Conservation (phyloP, 2,329 filamentous ascomycete species). For the Aspergillus niger region DNA sequence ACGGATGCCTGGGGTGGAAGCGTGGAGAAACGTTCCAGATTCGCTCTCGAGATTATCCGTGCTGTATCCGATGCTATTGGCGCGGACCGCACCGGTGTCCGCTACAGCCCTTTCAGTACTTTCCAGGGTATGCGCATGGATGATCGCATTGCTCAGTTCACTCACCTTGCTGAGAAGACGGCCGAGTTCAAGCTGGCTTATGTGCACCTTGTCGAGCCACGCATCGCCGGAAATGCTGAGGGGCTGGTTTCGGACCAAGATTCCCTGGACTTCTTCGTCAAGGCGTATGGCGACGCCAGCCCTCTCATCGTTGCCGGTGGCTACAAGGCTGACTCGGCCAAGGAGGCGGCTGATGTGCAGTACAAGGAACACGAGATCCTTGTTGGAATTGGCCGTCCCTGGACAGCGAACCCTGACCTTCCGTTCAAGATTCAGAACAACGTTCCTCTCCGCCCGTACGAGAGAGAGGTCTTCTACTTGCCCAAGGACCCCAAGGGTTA, state of each 20-base stretch:
- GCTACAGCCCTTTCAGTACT: slow-evolving; percentile 49
- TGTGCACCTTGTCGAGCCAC: slow-evolving; percentile 63
- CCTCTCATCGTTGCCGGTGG: slow-evolving; percentile 57
- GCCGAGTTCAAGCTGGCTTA: slow-evolving; percentile 60
- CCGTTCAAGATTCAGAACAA: slow-evolving; percentile 44
- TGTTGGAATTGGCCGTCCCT: slow-evolving; percentile 47
- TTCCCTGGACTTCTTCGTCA: slow-evolving; percentile 47
- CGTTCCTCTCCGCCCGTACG: slow-evolving; percentile 41
- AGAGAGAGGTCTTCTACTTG: slow-evolving; percentile 46
- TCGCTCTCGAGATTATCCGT: slow-evolving; percentile 55
- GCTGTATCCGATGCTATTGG: slow-evolving; percentile 49
- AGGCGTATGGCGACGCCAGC: slow-evolving; percentile 43
- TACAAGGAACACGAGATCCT: slow-evolving; percentile 35
- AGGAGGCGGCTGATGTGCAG: slow-evolving; percentile 36
- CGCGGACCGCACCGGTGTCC: slow-evolving; percentile 47
- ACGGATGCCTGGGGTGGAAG: slow-evolving; percentile 55
- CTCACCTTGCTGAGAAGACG: slow-evolving; percentile 56
- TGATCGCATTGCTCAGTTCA: slow-evolving; percentile 65
- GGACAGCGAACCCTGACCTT: slow-evolving; percentile 51
- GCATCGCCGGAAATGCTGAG: slow-evolving; percentile 41
- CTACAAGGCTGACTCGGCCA: slow-evolving; percentile 45
- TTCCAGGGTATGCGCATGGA: slow-evolving; percentile 58
- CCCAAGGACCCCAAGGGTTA: slow-evolving; percentile 42
- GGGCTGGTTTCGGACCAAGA: slow-evolving; percentile 37
- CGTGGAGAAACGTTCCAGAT: slow-evolving; percentile 54